Evolutionary conservation across 208 protist species (phyloP), one percentile per base, ranked within the genome.

Genomic region (Angomonas desouzai): DNA sequence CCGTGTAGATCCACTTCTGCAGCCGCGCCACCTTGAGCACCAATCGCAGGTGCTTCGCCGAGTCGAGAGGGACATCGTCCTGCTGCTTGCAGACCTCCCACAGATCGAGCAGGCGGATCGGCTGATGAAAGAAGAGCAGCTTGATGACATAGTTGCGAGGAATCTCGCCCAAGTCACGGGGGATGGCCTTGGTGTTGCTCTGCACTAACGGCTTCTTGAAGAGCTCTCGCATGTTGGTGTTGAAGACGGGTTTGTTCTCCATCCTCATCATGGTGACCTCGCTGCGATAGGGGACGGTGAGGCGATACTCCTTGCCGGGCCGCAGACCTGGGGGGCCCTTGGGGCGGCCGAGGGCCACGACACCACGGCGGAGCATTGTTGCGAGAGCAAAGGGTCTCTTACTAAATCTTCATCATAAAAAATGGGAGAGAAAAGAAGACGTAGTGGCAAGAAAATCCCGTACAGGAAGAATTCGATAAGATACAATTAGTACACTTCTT

Each of bases 81-180:
- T 89, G 79, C 62, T 92, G 74, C 70, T 91, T 93, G 71, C 78
- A 89, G 20, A 92, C 56, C 32, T 87, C 76, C 87, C 90, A 96
- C 9, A 96, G 55, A 30, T 92, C 83, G 7, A 91, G 55, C 38
- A 92, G 81, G 6, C 81, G 83, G 47, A 91, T 80, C 0, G 90
- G 90, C 73, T 96, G 90, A 63, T 96, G 85, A 65, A 93, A 84
- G 63, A 93, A 92, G 38, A 96, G 81, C 40, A 89, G 66, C 67
- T 85, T 85, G 18, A 96, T 58, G 10, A 92, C 77, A 57, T 92
- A 96, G 68, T 91, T 86, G 27, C 90, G 85, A 23, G 90, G 90
- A 22, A 96, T 64, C 74, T 96, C 87, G 18, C 90, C 90, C 29
- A 96, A 58, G 67, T 96, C 90, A 49, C 90, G 79, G 18, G 90